Evolutionary conservation across 163 green algal species (phyloP).

Genomic region (Botryococcus braunii): DNA sequence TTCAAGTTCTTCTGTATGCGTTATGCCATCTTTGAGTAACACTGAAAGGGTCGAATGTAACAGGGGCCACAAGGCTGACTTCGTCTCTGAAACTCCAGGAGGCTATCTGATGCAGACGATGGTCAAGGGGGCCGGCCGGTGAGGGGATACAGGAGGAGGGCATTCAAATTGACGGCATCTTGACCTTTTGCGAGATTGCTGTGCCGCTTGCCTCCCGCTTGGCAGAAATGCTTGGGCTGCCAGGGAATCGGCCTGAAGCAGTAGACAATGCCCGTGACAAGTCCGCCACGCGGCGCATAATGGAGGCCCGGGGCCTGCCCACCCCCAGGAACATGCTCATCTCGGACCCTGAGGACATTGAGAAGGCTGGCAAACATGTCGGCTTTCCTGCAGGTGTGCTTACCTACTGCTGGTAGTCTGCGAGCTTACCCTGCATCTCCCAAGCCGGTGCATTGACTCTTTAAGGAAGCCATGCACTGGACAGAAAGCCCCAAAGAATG

Average conservation of each 20-base stretch:
- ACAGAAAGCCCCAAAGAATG: neutral
- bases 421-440: too few species aligned
- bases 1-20: too few species aligned
- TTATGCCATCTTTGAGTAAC: too few species aligned
- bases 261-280: slow-evolving; percentile 82
- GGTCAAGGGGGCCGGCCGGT: too few species aligned
- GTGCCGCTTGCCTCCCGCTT: slow-evolving; percentile 71
- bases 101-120: too few species aligned
- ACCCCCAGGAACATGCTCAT: slow-evolving; percentile 56
- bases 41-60: too few species aligned
- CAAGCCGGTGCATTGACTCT: neutral
- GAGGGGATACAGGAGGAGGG: neutral
- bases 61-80: too few species aligned
- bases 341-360: slow-evolving; percentile 35
- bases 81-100: too few species aligned
- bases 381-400: slow-evolving; percentile 58
- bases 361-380: slow-evolving; percentile 50
- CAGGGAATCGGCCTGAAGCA: slow-evolving; percentile 30
- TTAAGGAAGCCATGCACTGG: neutral
- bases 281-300: slow-evolving; percentile 50
- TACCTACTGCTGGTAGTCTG: neutral
- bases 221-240: slow-evolving; percentile 48
- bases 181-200: slow-evolving; percentile 83
- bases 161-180: slow-evolving; percentile 79
- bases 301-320: slow-evolving; percentile 56